Conservation (phyloP, 2,329 filamentous ascomycete species). For the Talaromyces sp. region DNA sequence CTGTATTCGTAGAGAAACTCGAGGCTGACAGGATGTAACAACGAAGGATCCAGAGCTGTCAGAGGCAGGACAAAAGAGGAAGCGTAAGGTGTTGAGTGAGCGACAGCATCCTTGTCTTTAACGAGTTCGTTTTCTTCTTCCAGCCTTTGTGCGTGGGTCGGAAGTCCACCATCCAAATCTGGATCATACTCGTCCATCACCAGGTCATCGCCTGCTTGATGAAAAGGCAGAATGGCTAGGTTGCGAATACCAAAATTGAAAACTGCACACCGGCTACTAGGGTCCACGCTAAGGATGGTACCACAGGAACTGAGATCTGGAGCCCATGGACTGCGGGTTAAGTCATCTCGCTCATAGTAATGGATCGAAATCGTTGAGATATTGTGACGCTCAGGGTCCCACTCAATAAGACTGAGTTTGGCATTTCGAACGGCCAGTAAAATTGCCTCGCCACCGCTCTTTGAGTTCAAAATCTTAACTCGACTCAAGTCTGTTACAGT, state of each 20-base stretch:
- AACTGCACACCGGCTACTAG: constrained; percentile 87
- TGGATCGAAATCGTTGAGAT: constrained; percentile 92
- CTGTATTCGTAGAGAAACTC: constrained; percentile 95
- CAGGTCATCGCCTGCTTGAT: constrained; percentile 81
- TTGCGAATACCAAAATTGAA: constrained; percentile 89
- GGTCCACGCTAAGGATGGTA: constrained; percentile 85
- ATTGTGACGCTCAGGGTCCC: constrained; percentile 78
- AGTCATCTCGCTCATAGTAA: constrained; percentile 95
- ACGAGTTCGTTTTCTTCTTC: constrained; percentile 28
- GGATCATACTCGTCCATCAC: constrained; percentile 91
- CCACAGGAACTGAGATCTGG: constrained; percentile 72
- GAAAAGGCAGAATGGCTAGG: constrained; percentile 91
- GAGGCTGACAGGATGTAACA: constrained; percentile 88
- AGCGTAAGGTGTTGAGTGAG: constrained; percentile 70
- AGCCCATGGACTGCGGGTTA: constrained; percentile 80
- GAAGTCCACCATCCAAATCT: constrained; percentile 71
- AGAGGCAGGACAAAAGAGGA: constrained; percentile 92
- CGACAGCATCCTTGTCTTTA: constrained; percentile 37
- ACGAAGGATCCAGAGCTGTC: constrained; percentile 80
- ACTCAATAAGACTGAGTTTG: constrained; percentile 89
- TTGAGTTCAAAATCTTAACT: constrained; percentile 71
- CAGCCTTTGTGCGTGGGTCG: constrained; percentile 39
- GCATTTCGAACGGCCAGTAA: constrained; percentile 86
- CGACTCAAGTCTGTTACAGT: constrained; percentile 81
- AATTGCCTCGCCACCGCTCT: constrained; percentile 80